Percentiles rank a stretch among this genome's conserved stretches.
Evolutionary conservation across 345 rosid genomes (phyloP).

Genomic region (Excoecaria cochinchinensis): DNA sequence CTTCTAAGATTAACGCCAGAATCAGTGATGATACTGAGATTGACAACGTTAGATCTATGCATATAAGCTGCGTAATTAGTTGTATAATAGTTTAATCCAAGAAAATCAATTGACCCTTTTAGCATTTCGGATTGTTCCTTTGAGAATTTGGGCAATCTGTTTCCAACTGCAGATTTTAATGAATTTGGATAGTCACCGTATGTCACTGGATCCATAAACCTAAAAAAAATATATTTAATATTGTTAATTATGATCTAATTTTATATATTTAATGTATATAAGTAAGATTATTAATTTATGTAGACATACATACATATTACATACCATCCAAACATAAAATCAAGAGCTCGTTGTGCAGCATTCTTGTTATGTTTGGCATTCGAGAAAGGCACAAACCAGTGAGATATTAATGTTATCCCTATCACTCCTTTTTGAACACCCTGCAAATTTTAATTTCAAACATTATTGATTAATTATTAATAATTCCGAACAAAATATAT

Average conservation of each 20-base stretch:
- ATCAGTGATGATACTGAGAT: slow-evolving; percentile 32
- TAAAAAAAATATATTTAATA: background rate
- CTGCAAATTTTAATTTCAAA: slow-evolving; percentile 28
- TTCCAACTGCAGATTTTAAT: slow-evolving; percentile 27
- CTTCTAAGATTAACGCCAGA: slow-evolving; percentile 11
- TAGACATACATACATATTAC: background rate
- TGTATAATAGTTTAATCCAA: slow-evolving; percentile 50
- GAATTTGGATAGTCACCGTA: slow-evolving; percentile 36
- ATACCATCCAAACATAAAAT: slow-evolving; percentile 91
- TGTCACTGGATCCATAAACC: slow-evolving; percentile 45
- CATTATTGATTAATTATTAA: background rate
- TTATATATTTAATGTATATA: too few species aligned
- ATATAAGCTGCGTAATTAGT: slow-evolving; percentile 29
- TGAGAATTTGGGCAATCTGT: slow-evolving; percentile 36
- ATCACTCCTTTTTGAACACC: slow-evolving; percentile 75
- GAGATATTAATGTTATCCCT: slow-evolving; percentile 64
- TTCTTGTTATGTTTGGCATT: slow-evolving; percentile 50
- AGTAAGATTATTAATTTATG: too few species aligned
- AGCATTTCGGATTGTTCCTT: slow-evolving; percentile 30
- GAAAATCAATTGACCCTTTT: slow-evolving; percentile 45
- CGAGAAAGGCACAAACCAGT: slow-evolving; percentile 76
- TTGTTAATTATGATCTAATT: too few species aligned
- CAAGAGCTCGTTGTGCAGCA: slow-evolving; percentile 75
- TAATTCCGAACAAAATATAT: background rate
- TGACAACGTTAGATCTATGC: background rate